phyloP scores from a whole-genome alignment of 345 rosid genomes.

The Brassica rapa region DNA sequence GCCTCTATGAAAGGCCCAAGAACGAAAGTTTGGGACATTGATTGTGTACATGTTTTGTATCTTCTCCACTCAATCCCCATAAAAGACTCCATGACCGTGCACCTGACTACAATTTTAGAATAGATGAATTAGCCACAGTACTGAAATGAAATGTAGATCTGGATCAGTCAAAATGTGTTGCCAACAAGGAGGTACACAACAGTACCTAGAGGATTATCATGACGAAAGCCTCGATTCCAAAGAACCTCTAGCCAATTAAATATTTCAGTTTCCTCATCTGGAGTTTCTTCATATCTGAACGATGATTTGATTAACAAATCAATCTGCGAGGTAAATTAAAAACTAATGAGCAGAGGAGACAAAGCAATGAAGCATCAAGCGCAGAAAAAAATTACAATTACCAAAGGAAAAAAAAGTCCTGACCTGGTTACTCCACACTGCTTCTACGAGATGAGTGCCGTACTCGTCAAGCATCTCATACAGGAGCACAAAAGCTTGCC shows the following conservation, averaged over 20 bases:
- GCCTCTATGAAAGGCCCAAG: conserved; percentile 85
- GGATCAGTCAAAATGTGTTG: neutral
- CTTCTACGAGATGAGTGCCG: conserved; percentile 95
- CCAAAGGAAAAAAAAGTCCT: neutral
- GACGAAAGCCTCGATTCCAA: conserved; percentile 82
- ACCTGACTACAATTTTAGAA: conserved; percentile 68
- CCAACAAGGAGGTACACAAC: conserved; percentile 18
- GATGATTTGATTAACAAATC: conserved; percentile 72
- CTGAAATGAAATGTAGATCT: conserved; percentile 10
- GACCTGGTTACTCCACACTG: conserved; percentile 97
- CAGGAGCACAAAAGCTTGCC: conserved; percentile 87
- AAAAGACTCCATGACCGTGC: conserved; percentile 93
- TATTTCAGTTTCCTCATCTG: conserved; percentile 49
- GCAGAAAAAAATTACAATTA: conserved; percentile 10
- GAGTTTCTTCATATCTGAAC: conserved; percentile 43
- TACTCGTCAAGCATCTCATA: conserved; percentile 96
- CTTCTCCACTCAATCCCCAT: conserved; percentile 70
- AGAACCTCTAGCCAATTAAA: conserved; percentile 79
- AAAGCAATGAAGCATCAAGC: conserved; percentile 17
- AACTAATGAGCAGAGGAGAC: conserved; percentile 30
- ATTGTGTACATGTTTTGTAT: conserved; percentile 56
- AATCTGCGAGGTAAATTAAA: conserved; percentile 52
- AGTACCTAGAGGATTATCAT: conserved; percentile 91
- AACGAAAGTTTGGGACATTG: conserved; percentile 70
- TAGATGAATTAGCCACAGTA: conserved; percentile 24